Conservation (phyloP, 257 asterid species). For the Buddleja alternifolia region DNA sequence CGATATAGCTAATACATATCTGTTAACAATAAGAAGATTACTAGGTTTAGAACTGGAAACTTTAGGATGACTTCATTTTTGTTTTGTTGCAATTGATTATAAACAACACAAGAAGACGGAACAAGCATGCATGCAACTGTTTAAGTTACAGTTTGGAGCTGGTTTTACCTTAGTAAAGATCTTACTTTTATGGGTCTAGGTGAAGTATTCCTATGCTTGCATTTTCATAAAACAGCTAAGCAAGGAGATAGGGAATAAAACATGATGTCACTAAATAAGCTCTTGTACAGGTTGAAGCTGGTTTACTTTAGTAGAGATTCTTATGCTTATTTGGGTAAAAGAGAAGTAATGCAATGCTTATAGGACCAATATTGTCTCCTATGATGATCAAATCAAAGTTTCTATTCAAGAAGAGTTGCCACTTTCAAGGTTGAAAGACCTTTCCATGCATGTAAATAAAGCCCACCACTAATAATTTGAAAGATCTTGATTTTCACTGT, state of each 20-base stretch:
- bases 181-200: conserved; percentile 7
- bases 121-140: conserved; percentile 24
- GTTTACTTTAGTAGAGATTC: conserved; percentile 2
- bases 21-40: conserved; percentile 2
- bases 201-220: conserved; percentile 20
- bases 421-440: conserved; percentile 18
- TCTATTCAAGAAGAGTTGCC: conserved; percentile 6
- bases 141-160: conserved; percentile 13
- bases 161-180: conserved; percentile 14
- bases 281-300: conserved; percentile 8
- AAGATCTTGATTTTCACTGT: neutral
- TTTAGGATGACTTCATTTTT: conserved; percentile 17
- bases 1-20: conserved; percentile 1
- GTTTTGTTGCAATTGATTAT: conserved; percentile 19
- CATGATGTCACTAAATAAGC: neutral
- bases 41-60: conserved; percentile 16
- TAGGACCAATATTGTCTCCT: conserved; percentile 19
- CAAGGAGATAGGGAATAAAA: conserved; percentile 16
- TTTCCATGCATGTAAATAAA: neutral
- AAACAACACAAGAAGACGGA: conserved; percentile 3
- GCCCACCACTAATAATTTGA: neutral
- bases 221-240: conserved; percentile 6
- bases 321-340: conserved; percentile 9
- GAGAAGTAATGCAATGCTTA: neutral
- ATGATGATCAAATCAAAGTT: conserved; percentile 9